Percentiles rank a stretch among this genome's conserved stretches.
Conservation (phyloP, 768 basidiomycete genomes). For the Austroboletus eburneus region DNA sequence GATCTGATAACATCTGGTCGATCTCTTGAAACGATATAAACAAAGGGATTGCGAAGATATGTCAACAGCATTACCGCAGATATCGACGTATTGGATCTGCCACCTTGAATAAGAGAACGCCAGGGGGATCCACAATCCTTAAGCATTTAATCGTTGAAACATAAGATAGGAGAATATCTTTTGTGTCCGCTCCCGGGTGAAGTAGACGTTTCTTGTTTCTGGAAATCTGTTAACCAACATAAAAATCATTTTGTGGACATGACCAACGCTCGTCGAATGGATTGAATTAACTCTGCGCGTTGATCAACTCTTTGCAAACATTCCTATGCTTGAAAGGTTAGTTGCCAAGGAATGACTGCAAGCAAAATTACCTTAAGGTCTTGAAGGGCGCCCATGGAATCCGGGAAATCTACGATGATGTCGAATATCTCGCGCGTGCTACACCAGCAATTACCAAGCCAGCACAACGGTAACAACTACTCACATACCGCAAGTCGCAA, state of each 20-base stretch:
- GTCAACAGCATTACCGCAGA: slow-evolving; percentile 54
- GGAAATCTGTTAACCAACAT: slow-evolving; percentile 7
- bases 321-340: slow-evolving; percentile 41
- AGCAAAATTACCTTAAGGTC: slow-evolving; percentile 65
- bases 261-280: slow-evolving; percentile 72
- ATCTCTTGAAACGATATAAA: slow-evolving; percentile 44
- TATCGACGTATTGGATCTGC: slow-evolving; percentile 91
- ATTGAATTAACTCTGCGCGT: slow-evolving; percentile 67
- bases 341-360: not conserved
- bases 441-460: not conserved
- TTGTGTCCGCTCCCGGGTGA: slow-evolving; percentile 94
- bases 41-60: not conserved
- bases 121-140: slow-evolving; percentile 86
- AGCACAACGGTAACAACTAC: slow-evolving; percentile 1
- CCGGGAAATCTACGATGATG: slow-evolving; percentile 92
- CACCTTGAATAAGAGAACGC: slow-evolving; percentile 89
- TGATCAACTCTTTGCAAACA: slow-evolving; percentile 80
- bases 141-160: slow-evolving; percentile 90
- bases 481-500: slow-evolving; percentile 72
- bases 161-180: slow-evolving; percentile 84
- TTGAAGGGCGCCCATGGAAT: slow-evolving; percentile 76
- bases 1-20: slow-evolving; percentile 91
- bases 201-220: slow-evolving; percentile 86
- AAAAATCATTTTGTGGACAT: not conserved
- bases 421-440: slow-evolving; percentile 88